Conservation (phyloP, 192 early-diverging fungal genomes). For the Rhizophagus prolifer region DNA sequence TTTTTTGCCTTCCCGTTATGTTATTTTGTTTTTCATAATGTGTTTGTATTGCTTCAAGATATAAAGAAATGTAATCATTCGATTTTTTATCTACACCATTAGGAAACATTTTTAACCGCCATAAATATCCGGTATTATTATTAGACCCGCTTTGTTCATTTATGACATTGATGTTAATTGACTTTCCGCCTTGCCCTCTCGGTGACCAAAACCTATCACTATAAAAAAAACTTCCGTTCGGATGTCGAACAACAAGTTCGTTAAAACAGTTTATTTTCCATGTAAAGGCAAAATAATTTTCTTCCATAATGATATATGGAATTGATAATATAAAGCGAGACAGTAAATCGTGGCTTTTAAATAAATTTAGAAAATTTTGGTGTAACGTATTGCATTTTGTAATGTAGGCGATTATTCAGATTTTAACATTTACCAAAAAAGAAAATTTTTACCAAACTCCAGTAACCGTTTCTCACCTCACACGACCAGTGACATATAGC, state of each 20-base stretch:
- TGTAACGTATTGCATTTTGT: no score
- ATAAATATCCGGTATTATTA: constrained; percentile 13
- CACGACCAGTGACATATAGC: no score
- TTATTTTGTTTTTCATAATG: constrained; percentile 6
- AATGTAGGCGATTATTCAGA: background rate
- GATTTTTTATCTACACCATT: constrained; percentile 25
- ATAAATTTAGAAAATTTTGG: background rate
- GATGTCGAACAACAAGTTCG: constrained; percentile 4
- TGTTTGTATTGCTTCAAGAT: constrained; percentile 23
- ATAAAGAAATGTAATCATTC: constrained; percentile 5
- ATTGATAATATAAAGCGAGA: background rate
- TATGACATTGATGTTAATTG: background rate
- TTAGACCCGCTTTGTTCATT: background rate
- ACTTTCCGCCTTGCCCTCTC: constrained; percentile 7
- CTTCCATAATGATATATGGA: background rate
- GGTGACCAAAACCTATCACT: constrained; percentile 28
- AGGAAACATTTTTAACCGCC: constrained; percentile 23
- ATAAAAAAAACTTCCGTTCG: constrained; percentile 18
- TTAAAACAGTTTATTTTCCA: constrained; percentile 18
- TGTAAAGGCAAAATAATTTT: constrained; percentile 1
- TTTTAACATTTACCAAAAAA: background rate
- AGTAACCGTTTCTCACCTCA: no score
- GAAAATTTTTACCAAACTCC: no score
- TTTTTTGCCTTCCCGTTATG: background rate
- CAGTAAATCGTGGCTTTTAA: background rate